Conservation (phyloP, 768 basidiomycete species). For the Trametes villosa region DNA sequence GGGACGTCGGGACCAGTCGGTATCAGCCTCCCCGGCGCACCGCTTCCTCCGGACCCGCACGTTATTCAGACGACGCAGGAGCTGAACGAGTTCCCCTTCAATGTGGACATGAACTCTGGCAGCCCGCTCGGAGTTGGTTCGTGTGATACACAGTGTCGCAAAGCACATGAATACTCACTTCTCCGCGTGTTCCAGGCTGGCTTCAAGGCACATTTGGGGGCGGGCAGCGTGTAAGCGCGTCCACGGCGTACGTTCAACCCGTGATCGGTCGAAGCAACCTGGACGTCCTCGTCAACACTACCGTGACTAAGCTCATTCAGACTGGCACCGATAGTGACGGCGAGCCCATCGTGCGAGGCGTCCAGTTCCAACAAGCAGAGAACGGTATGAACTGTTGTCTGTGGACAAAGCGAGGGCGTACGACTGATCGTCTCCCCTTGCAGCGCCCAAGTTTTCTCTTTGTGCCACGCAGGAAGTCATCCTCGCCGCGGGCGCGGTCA, state of each 20-base stretch:
- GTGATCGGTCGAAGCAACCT: slow-evolving; percentile 20
- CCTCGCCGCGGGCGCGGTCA: slow-evolving; percentile 26
- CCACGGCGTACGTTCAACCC: slow-evolving; percentile 13
- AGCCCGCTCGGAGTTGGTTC: slow-evolving; percentile 30
- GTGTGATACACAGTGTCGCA: not conserved
- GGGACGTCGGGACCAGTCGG: slow-evolving; percentile 26
- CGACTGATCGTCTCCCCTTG: not conserved
- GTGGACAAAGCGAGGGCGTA: not conserved
- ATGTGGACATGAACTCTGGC: slow-evolving; percentile 30
- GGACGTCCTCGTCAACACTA: slow-evolving; percentile 27
- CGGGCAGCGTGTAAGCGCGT: slow-evolving; percentile 9
- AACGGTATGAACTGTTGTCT: not conserved
- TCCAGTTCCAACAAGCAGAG: slow-evolving; percentile 12
- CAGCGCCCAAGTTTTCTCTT: slow-evolving; percentile 5
- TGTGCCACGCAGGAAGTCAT: slow-evolving; percentile 31
- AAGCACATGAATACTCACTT: not conserved
- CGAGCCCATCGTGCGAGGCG: slow-evolving; percentile 4
- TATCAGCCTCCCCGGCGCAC: slow-evolving; percentile 25
- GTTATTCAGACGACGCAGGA: slow-evolving; percentile 21
- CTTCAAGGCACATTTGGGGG: slow-evolving; percentile 14
- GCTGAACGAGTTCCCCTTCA: slow-evolving; percentile 31
- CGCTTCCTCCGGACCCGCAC: not conserved
- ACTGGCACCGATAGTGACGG: not conserved
- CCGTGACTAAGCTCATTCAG: slow-evolving; percentile 20
- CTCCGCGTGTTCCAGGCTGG: slow-evolving; percentile 14